Conservation (phyloP, 139 green algal genomes). For the Chlamydomonas eustigma region DNA sequence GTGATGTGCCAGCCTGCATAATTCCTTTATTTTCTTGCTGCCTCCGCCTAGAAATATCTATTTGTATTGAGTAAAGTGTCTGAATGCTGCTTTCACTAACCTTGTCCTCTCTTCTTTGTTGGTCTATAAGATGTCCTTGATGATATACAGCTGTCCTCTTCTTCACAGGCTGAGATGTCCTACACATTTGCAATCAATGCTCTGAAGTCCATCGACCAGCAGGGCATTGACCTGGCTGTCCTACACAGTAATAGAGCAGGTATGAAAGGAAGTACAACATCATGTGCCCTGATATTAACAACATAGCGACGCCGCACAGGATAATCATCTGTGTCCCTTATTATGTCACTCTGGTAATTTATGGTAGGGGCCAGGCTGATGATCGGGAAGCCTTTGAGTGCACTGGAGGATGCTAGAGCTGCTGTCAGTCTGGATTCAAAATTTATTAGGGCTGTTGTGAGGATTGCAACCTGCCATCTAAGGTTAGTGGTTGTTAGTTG, state of each 20-base stretch:
- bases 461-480: conserved; percentile 30
- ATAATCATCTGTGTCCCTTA: too few species aligned
- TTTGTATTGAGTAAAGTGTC: conserved; percentile 1
- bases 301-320: too few species aligned
- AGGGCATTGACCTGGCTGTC: conserved; percentile 28
- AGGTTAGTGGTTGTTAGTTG: too few species aligned
- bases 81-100: neutral
- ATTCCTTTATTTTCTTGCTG: too few species aligned
- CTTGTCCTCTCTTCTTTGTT: neutral
- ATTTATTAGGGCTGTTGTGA: conserved; percentile 33
- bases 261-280: too few species aligned
- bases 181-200: conserved; percentile 29
- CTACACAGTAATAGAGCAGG: conserved; percentile 43
- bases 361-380: conserved; percentile 30
- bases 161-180: neutral
- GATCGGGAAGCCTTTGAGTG: conserved; percentile 24
- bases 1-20: too few species aligned
- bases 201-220: conserved; percentile 8
- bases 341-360: conserved; percentile 1
- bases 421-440: conserved; percentile 30
- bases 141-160: neutral
- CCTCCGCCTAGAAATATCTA: too few species aligned
- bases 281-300: too few species aligned
- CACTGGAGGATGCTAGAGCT: conserved; percentile 29
- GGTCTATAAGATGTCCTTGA: neutral